Conservation (phyloP, 192 early-diverging fungal genomes). For the Backusella morwellensis region DNA sequence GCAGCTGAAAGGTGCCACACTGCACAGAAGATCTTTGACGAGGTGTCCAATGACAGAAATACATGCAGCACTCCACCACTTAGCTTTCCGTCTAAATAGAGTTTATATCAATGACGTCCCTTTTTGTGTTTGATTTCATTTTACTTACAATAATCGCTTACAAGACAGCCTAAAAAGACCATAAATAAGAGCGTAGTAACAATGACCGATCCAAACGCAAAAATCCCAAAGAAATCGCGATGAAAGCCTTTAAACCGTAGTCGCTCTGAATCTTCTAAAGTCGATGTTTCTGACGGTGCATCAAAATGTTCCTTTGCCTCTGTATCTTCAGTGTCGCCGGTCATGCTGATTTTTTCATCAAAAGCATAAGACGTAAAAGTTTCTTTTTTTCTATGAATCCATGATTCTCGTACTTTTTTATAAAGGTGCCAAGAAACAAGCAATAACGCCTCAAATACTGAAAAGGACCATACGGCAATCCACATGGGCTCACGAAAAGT, state of each 20-base stretch:
- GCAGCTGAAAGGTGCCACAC: conserved; percentile 70
- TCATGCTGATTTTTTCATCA: not conserved
- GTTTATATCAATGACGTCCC: not conserved
- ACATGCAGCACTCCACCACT: conserved; percentile 47
- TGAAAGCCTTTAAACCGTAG: conserved; percentile 64
- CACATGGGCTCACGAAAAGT: conserved; percentile 53
- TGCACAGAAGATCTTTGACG: conserved; percentile 63
- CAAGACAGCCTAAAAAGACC: conserved; percentile 58
- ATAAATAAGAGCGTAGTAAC: conserved; percentile 61
- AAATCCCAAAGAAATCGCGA: conserved; percentile 50
- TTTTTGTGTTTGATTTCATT: not conserved
- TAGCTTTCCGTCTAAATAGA: conserved; percentile 47
- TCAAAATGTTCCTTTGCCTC: not conserved
- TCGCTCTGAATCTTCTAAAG: conserved; percentile 25
- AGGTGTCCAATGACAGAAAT: conserved; percentile 62
- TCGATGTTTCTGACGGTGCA: not conserved
- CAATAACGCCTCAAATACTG: conserved; percentile 40
- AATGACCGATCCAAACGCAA: conserved; percentile 45
- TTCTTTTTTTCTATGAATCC: not conserved
- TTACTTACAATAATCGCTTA: conserved; percentile 69
- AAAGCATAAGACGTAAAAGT: not conserved
- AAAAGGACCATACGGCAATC: conserved; percentile 48
- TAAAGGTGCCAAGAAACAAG: conserved; percentile 52
- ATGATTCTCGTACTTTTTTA: conserved; percentile 30
- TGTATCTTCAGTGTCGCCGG: not conserved